Base-by-base conservation (phyloP, 2,329 filamentous ascomycete species). In the Fusarium drepaniforme region DNA sequence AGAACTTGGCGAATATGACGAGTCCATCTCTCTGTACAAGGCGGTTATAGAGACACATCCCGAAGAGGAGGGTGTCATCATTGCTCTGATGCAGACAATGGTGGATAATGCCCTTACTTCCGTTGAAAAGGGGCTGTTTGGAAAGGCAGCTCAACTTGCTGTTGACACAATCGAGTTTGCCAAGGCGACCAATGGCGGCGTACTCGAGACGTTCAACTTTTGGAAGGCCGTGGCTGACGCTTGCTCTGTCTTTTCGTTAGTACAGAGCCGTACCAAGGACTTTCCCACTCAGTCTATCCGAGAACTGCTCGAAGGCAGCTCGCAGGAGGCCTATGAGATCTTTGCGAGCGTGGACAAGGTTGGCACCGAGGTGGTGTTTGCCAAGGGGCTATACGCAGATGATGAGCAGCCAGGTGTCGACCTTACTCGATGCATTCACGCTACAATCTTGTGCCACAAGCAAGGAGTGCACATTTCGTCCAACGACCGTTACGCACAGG, bases 191-290 rank as follows among this genome's bases (percentile, higher is more conserved):
- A 89, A 89, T 2, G 85, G 88, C 38, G 86, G 88, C 51, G 90
- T 93, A 57, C 85, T 90, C 6, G 88, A 92, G 62, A 93, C 94
- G 1, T 98, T 98, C 85, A 99, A 98, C 81, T 89, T 98, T 65
- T 99, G 97, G 97, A 98, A 97, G 82, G 91, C 93, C 8, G 88
- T 98, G 9, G 97, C 93, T 7, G 97, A 98, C 84, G 94, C 96
- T 7, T 97, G 94, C 81, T 92, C 94, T 2, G 84, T 98, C 0
- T 98, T 97, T 79, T 93, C 93, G 1, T 93, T 89, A 79, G 90
- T 97, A 2, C 94, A 96, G 78, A 90, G 90, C 53, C 91, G 91
- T 53, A 83, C 91, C 3, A 81, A 84, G 1, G 87, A 91, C 9
- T 90, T 97, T 42, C 94, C 95, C 0, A 80, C 86, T 0, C 83